Conservation (phyloP, 2,329 filamentous ascomycete species). For the Ceratocystis smalleyi region DNA sequence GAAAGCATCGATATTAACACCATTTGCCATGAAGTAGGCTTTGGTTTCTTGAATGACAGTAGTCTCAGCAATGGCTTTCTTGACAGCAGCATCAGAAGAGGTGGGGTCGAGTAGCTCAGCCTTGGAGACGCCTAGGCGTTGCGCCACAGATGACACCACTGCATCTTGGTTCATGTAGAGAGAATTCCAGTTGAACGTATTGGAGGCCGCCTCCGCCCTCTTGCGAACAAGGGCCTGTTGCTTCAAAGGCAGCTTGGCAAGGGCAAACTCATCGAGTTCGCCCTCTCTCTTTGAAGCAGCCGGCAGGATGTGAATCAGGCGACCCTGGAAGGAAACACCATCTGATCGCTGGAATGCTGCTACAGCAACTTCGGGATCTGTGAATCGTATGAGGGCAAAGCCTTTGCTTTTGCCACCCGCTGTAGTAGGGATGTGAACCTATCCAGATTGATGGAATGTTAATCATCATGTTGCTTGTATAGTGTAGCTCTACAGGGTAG, state of each 20-base stretch:
- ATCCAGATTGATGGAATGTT: constrained; percentile 20
- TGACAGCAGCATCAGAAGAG: constrained; percentile 82
- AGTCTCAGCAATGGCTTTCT: constrained; percentile 92
- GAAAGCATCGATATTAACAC: constrained; percentile 84
- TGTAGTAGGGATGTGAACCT: constrained; percentile 79
- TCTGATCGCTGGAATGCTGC: constrained; percentile 67
- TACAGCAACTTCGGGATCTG: constrained; percentile 55
- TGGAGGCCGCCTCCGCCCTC: constrained; percentile 62
- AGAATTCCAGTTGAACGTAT: constrained; percentile 95
- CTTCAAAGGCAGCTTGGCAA: constrained; percentile 85
- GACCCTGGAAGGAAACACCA: constrained; percentile 78
- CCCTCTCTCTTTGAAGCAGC: constrained; percentile 67
- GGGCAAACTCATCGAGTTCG: constrained; percentile 70
- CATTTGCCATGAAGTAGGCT: constrained; percentile 71
- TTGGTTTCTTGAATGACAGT: constrained; percentile 94
- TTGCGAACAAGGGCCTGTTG: constrained; percentile 84
- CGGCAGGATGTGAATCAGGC: constrained; percentile 78
- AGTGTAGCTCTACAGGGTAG: no score
- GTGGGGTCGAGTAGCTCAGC: constrained; percentile 89
- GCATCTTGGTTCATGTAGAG: constrained; percentile 97
- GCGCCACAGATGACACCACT: constrained; percentile 77
- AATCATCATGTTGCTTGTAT: constrained; percentile 9
- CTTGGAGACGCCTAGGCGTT: constrained; percentile 77
- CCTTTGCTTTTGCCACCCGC: constrained; percentile 66
- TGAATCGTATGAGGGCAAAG: constrained; percentile 74